Base-by-base conservation (phyloP, 805 yeast genomes). In the Metschnikowia gelsemii region DNA sequence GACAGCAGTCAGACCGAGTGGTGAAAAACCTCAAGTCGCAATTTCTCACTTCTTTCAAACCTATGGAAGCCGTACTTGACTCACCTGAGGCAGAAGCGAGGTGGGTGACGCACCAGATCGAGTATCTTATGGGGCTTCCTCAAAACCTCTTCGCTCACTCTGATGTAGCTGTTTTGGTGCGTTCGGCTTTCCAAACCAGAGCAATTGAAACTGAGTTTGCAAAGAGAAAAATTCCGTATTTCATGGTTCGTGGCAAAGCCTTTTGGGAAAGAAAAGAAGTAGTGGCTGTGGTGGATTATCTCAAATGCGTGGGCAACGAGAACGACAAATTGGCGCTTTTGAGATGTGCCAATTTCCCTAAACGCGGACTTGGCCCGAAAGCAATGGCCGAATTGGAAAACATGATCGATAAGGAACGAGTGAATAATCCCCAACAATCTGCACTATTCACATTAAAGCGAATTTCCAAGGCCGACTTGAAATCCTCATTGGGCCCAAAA, bases 251-350 rank as follows among this genome's bases (percentile, higher is more conserved):
- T 38, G 96, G 96, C 0, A 70, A 70, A 32, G 82, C 88, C 1
- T 86, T 88, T 54, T 87, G 95, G 91, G 87, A 84, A 29, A 61
- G 83, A 29, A 77, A 76, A 42, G 96, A 87, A 54, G 80, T 87
- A 12, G 67, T 70, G 17, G 62, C 77, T 0, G 70, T 86, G 43
- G 46, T 88, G 31, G 85, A 83, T 54, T 79, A 81, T 49, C 56
- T 91, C 20, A 72, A 88, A 23, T 78, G 82, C 1, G 66, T 86
- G 4, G 70, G 76, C 4, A 75, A 82, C 20, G 77, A 73, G 18
- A 59, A 63, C 38, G 96, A 88, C 56, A 64, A 74, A 43, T 58
- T 78, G 21, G 86, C 96, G 0, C 66, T 78, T 24, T 48, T 76
- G 24, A 63, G 87, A 24, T 70, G 83, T 1, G 47, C 89, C 20